A percentile compares a stretch with the other conserved stretches of the same genome.
phyloP scores from a whole-genome alignment of 495 filamentous ascomycete species.

The Hyphodiscus hymeniophilus region DNA sequence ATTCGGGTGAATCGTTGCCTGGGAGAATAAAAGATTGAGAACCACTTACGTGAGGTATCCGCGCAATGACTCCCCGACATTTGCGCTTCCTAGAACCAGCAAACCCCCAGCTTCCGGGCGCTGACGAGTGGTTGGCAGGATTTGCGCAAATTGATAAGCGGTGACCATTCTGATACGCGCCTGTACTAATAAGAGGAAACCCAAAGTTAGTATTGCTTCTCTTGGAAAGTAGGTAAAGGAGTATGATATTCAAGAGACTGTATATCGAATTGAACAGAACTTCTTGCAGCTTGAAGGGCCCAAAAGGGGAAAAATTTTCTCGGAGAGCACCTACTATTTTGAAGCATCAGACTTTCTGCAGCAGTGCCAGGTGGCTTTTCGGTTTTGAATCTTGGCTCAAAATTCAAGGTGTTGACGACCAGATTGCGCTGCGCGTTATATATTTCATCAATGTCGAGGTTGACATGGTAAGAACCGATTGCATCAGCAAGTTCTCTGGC shows the following conservation, averaged over 20 bases:
- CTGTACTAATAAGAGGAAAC: too few relatives aligned
- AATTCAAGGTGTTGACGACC: constrained; percentile 44
- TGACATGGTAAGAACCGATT: constrained; percentile 66
- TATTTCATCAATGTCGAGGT: constrained; percentile 63
- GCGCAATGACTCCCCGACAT: constrained; percentile 49
- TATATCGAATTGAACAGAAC: too few relatives aligned
- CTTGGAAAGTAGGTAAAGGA: too few relatives aligned
- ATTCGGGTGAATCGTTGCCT: too few relatives aligned
- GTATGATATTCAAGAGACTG: too few relatives aligned
- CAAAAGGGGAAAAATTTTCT: constrained; percentile 49
- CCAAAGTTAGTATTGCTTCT: too few relatives aligned
- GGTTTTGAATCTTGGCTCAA: constrained; percentile 58
- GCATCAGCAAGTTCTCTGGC: constrained; percentile 57
- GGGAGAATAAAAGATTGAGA: too few relatives aligned
- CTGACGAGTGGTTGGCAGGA: constrained; percentile 49
- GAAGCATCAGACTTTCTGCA: constrained; percentile 55
- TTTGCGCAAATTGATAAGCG: constrained; percentile 64
- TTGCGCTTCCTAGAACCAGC: constrained; percentile 55
- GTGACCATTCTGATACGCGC: constrained; percentile 14
- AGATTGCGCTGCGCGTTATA: constrained; percentile 45
- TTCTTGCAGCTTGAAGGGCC: too few relatives aligned
- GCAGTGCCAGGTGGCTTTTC: constrained; percentile 54
- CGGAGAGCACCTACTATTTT: constrained; percentile 73
- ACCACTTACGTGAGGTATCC: constrained; percentile 69
- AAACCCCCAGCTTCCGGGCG: constrained; percentile 36